Evolutionary conservation across 495 filamentous ascomycete species (phyloP), one percentile per base, ranked within the genome.

Genomic region (Daldinia grandis): DNA sequence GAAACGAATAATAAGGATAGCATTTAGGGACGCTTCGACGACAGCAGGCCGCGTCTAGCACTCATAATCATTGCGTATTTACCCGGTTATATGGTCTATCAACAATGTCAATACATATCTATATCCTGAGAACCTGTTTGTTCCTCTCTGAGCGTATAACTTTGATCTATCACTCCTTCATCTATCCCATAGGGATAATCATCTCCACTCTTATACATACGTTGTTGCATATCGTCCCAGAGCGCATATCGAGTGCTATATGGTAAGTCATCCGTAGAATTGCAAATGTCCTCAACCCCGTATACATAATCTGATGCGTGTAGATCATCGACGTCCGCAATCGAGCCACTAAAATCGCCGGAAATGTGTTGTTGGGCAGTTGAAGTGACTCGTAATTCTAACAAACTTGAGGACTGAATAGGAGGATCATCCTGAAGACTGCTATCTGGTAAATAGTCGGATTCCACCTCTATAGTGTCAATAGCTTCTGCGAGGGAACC

Each of bases 21-120:
- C 24, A 60, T 64, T 40, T 62, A 66, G 47, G 60, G 56, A 66
- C 69, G 73, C 69, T 70, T 68, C 33, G 73, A 75, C 66, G 69
- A 66, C 69, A 66, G 73, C 73, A 62, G 73, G 73, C 68, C 70
- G 66, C 66, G 61, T 75, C 73, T 60, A 57, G 69, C 73, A 73
- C 66, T 53, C 62, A 59, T 74, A 68, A 72, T 72, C 58, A 66
- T 62, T 68, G 30, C 60, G 57, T 66, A 71, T 57, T 64, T 74
- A 66, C 63, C 44, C 40, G 63, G 15, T 60, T 72, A 58, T 50
- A 66, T 58, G 51, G 44, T 61, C 19, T 71, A 47, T 59, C 68
- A 62, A 68, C 66, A 72, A 63, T 64, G 58, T 25, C 66, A 33
- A 72, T 72, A 68, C 63, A 60, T 66, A 51, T 68, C 47, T 61